Percentiles rank a stretch among this genome's conserved stretches.
Conservation (phyloP, 2,329 filamentous ascomycete species). For the Raffaelea arxii region DNA sequence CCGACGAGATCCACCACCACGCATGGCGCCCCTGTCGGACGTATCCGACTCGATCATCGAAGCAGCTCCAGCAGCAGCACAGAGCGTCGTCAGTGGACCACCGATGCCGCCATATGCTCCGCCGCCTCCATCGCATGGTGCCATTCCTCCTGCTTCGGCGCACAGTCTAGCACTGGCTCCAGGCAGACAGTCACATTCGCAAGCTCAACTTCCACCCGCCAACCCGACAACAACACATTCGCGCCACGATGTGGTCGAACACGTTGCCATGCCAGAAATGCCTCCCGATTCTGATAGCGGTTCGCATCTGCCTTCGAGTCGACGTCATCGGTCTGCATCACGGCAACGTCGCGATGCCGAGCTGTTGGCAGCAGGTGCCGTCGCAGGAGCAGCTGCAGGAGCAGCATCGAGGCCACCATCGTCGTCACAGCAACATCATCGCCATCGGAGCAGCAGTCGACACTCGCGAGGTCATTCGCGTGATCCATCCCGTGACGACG, state of each 20-base stretch:
- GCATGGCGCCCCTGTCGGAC: constrained; percentile 13
- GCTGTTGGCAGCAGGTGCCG: constrained; percentile 34
- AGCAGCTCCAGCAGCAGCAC: constrained; percentile 18
- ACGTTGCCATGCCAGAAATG: constrained; percentile 42
- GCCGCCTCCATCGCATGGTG: constrained; percentile 4
- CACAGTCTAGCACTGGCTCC: not conserved
- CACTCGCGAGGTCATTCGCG: not conserved
- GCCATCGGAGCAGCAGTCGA: constrained; percentile 21
- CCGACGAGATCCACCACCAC: constrained; percentile 6
- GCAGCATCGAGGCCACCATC: constrained; percentile 1
- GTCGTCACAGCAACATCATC: constrained; percentile 12
- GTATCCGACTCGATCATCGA: constrained; percentile 28
- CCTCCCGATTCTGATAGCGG: constrained; percentile 41
- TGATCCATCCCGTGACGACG: not conserved
- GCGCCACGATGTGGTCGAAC: constrained; percentile 26
- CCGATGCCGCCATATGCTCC: constrained; percentile 28
- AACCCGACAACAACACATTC: constrained; percentile 4
- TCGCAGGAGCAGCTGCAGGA: constrained; percentile 1
- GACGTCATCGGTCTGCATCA: constrained; percentile 29
- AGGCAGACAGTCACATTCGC: too few relatives aligned
- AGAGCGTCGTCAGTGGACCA: constrained; percentile 16
- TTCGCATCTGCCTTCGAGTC: constrained; percentile 29
- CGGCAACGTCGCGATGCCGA: constrained; percentile 36
- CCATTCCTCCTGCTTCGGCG: constrained; percentile 4
- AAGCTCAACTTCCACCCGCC: constrained; percentile 4